These are phyloP conservation scores for Pythium insidiosum DNA, from an alignment of 352 stramenopile species.

Conservation along the genomic window DNA sequence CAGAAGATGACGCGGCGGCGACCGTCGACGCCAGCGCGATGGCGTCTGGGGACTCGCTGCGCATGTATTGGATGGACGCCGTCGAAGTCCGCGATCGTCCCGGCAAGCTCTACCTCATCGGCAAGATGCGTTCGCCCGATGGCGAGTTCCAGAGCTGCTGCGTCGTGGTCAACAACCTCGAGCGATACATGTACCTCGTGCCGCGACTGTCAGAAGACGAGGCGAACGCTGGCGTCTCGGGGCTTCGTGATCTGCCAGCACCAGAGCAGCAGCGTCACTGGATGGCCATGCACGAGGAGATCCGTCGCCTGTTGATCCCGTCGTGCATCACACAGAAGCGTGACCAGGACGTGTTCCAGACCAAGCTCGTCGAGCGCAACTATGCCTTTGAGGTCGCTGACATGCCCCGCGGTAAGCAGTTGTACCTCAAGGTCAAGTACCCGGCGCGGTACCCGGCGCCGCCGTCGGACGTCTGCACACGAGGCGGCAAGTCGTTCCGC, in stretches of 20 bases:
- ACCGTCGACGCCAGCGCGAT: constrained; percentile 23
- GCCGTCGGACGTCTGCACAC: constrained; percentile 67
- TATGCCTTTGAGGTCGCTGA: constrained; percentile 97
- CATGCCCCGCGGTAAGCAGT: constrained; percentile 92
- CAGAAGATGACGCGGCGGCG: constrained; percentile 14
- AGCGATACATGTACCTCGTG: constrained; percentile 95
- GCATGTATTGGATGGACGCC: constrained; percentile 97
- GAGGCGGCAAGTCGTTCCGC: constrained; percentile 88
- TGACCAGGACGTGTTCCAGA: constrained; percentile 86
- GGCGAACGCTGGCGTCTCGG: constrained; percentile 12
- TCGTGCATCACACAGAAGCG: constrained; percentile 64
- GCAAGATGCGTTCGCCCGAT: constrained; percentile 81
- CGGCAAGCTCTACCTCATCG: constrained; percentile 97
- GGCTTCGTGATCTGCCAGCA: constrained; percentile 88
- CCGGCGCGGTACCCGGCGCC: constrained; percentile 88
- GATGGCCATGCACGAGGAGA: constrained; percentile 87
- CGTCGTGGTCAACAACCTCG: constrained; percentile 92
- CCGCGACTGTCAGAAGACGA: constrained; percentile 17
- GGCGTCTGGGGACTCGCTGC: constrained; percentile 60
- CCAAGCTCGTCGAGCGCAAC: constrained; percentile 93
- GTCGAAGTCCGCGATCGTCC: constrained; percentile 90
- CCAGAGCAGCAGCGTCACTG: constrained; percentile 83
- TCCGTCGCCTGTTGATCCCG: constrained; percentile 85
- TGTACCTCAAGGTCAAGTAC: constrained; percentile 98
- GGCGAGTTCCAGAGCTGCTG: constrained; percentile 91